Evolutionary conservation across 371 early-diverging fungal species (phyloP), one percentile per base, ranked within the genome.

Genomic region (Conidiobolus coronatus): DNA sequence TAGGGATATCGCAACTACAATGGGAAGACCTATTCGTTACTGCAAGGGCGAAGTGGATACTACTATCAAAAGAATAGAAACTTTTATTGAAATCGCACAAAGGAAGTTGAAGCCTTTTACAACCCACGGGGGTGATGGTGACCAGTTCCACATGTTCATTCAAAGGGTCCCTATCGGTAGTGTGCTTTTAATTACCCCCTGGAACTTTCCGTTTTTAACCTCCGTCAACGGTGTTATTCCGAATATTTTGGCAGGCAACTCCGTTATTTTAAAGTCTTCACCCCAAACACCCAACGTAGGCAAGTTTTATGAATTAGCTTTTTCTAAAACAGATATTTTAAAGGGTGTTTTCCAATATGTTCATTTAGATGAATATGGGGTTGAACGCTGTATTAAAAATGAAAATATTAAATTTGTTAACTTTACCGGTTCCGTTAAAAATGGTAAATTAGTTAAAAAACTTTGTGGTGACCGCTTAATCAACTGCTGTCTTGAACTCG

Each of bases 391-490:
- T 12, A 73, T 79, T 40, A 58, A 65, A 40, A 67, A 79, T 54
- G 67, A 73, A n/a, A 51, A 53, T 7, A 58, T 82, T 39, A 60
- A 72, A 36, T 75, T 71, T 59, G 81, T 81, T 42, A 73, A 75
- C 51, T 85, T 87, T 52, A 85, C 88, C 0, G 88, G 88, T 5
- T 80, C 80, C 9, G 76, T 81, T 22, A 71, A 75, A 7, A 77
- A 80, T 4, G 85, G 85, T 8, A 67, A 67, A 22, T 70, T 67
- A 52, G 77, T 85, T 43, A 64, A 68, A 45, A 59, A 68, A 36
- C 63, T 77, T 8, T 75, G 74, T 33, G 63, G 72, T 24, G 54
- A 61, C 18, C 69, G 69, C 33, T 66, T 76, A 42, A 76, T 79
- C 48, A 73, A 68, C 5, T 70, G 73, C 15, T 79, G 77, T 1